A percentile compares a stretch with the other conserved stretches of the same genome.
phyloP scores from a whole-genome alignment of 2,329 filamentous ascomycete species.

The Thielaviopsis musarum region DNA sequence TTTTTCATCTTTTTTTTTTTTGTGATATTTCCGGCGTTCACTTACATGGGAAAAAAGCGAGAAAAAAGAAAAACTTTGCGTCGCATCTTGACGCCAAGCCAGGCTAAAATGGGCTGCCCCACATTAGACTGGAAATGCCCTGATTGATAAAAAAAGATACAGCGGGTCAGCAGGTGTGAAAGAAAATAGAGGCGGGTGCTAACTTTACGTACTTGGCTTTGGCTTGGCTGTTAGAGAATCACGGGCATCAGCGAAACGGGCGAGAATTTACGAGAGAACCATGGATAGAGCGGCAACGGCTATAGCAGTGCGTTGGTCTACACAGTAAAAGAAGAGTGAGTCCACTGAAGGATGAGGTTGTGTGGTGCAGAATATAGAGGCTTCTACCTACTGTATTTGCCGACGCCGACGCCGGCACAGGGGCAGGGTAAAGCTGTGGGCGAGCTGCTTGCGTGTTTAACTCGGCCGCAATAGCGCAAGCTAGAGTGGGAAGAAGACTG shows the following conservation, averaged over 20 bases:
- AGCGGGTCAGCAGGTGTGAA: neutral
- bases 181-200: neutral
- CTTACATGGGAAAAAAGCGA: neutral
- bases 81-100: neutral
- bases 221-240: too few species aligned
- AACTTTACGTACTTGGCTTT: neutral
- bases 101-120: neutral
- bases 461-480: too few species aligned
- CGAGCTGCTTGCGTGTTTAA: neutral
- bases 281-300: too few species aligned
- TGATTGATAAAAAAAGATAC: conserved; percentile 4
- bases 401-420: neutral
- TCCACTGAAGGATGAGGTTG: too few species aligned
- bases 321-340: too few species aligned
- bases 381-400: neutral
- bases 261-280: neutral
- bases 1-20: neutral
- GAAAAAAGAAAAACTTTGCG: neutral
- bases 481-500: neutral
- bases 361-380: neutral
- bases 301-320: too few species aligned
- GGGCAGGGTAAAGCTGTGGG: neutral
- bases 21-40: neutral
- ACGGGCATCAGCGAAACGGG: neutral
- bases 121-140: conserved; percentile 2